phyloP scores from a whole-genome alignment of 208 protist species.

The Crithidia thermophila region DNA sequence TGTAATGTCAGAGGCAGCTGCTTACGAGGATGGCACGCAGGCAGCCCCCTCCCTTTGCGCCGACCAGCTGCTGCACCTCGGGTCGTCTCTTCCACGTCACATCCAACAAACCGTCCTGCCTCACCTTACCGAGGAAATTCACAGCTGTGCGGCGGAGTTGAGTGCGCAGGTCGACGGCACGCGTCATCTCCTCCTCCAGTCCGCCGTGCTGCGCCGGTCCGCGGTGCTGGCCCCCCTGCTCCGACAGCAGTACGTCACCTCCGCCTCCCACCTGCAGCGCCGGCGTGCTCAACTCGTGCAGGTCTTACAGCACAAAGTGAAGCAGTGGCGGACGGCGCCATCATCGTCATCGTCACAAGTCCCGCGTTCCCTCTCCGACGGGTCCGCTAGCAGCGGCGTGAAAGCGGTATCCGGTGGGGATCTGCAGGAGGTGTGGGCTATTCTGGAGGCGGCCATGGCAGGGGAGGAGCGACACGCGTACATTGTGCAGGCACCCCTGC shows the following conservation, averaged over 20 bases:
- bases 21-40: neutral
- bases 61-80: slow-evolving; percentile 16
- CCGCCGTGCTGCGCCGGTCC: slow-evolving; percentile 25
- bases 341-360: too few relatives aligned
- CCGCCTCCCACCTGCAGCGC: slow-evolving; percentile 37
- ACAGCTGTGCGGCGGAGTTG: slow-evolving; percentile 13
- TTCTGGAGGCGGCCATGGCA: slow-evolving; percentile 23
- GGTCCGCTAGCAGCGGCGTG: too few relatives aligned
- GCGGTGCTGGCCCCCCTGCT: slow-evolving; percentile 22
- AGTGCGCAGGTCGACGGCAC: slow-evolving; percentile 31
- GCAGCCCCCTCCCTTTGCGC: neutral
- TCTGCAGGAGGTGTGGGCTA: slow-evolving; percentile 19
- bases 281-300: slow-evolving; percentile 37
- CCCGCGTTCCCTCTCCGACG: too few relatives aligned
- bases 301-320: slow-evolving; percentile 34
- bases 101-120: slow-evolving; percentile 22
- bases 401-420: neutral
- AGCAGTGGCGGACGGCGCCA: slow-evolving; percentile 2
- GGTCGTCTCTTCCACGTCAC: slow-evolving; percentile 4
- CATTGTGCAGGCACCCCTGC: slow-evolving; percentile 35
- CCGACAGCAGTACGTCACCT: slow-evolving; percentile 32
- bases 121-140: slow-evolving; percentile 23
- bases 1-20: too few relatives aligned
- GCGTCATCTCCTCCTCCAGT: slow-evolving; percentile 28
- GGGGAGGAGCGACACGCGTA: slow-evolving; percentile 17